Base-by-base conservation (phyloP, 176 grass and related monocot species). In the Juncus inflexus region DNA sequence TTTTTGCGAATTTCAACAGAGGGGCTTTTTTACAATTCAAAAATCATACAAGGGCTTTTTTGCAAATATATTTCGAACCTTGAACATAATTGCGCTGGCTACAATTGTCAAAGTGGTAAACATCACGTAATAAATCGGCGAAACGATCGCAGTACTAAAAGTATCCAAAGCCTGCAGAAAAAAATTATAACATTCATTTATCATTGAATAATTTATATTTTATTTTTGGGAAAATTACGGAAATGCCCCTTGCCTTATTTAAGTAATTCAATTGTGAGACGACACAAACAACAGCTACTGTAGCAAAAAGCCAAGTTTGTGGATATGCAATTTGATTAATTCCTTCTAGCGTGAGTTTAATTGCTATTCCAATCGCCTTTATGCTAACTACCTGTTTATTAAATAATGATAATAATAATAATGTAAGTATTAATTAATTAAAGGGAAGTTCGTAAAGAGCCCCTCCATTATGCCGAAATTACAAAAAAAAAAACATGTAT, bases 21-120 rank as follows among this genome's bases (percentile, higher is more conserved):
- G 19, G 19, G 19, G 19, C 19, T 28, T 28, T 28, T 28, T 28
- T 28, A 1, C 1, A 28, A 28, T 28, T 28, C 19, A 28, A 28
- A 28, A 28, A 28, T 28, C 19, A 28, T 28, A 28, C 19, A 28
- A 28, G 19, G 19, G 19, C 19, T 28, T 28, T 0, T 28, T 28
- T 28, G 19, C 19, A 47, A 47, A 47, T 47, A 47, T 47, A 47
- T 47, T 6, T 5, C 62, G 3, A 79, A 99, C 94, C 94, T 99
- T 92, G 76, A 99, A 99, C 94, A 99, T 99, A 75, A 99, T 99
- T 61, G 79, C 80, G 80, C 83, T 99, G 2, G 94, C 88, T 63
- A 86, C 60, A 82, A 99, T 92, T 69, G 94, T 90, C 11, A 99
- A 84, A 45, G 85, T 92, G 1, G 94, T 99, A 60, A 99, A 92